These are phyloP conservation scores for Hirsutella minnesotensis DNA, from an alignment of 2,329 filamentous ascomycete species.

Conservation along the genomic window DNA sequence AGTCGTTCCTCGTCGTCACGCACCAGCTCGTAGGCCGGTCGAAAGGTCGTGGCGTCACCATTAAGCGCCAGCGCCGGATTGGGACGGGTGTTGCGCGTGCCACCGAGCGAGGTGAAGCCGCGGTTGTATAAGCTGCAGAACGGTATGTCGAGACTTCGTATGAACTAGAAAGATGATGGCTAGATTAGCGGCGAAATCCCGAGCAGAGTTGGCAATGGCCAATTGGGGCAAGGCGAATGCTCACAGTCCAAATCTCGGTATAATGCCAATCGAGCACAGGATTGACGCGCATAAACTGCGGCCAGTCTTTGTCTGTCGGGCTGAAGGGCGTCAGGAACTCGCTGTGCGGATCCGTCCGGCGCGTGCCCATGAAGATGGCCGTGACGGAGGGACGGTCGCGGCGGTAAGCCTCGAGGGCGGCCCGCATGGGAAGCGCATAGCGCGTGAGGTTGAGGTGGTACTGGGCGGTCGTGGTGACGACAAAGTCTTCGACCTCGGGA, in stretches of 20 bases:
- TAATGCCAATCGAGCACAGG: slow-evolving; percentile 98
- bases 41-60: slow-evolving; percentile 33
- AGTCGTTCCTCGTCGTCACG: slow-evolving; percentile 69
- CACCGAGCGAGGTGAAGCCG: slow-evolving; percentile 88
- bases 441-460: slow-evolving; percentile 70
- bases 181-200: no score
- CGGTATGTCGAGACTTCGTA: slow-evolving; percentile 63
- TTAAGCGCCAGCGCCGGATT: slow-evolving; percentile 59
- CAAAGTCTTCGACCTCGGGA: slow-evolving; percentile 74
- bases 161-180: slow-evolving; percentile 47
- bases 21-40: slow-evolving; percentile 64
- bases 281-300: slow-evolving; percentile 82
- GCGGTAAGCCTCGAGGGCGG: slow-evolving; percentile 69
- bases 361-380: slow-evolving; percentile 52
- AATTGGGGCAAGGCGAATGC: slow-evolving; percentile 19
- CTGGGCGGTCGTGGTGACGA: slow-evolving; percentile 46
- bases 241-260: slow-evolving; percentile 82
- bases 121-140: slow-evolving; percentile 82
- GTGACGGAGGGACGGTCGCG: slow-evolving; percentile 48
- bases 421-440: slow-evolving; percentile 69
- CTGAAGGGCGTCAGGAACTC: slow-evolving; percentile 71
- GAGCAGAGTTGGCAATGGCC: neutral
- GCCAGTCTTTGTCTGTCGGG: slow-evolving; percentile 81
- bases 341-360: slow-evolving; percentile 87
- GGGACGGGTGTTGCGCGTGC: slow-evolving; percentile 75